Conservation (phyloP, 345 rosid genomes). For the Eucalyptus marginata region DNA sequence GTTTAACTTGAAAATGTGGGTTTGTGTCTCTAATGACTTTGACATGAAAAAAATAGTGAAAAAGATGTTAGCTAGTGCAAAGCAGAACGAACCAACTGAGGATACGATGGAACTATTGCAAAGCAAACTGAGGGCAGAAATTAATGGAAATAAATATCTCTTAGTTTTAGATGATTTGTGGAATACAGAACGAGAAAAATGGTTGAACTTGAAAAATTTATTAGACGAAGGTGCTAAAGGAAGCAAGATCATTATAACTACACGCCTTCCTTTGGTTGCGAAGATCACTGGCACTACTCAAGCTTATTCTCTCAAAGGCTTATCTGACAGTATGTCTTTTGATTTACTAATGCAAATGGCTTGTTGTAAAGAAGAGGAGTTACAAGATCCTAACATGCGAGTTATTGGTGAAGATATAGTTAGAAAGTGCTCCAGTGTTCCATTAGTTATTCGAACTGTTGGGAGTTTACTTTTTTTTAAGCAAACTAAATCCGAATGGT, state of each 20-base stretch:
- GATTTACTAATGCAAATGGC: neutral
- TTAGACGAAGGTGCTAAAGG: neutral
- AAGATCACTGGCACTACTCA: fast-evolving
- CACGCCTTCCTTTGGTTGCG: neutral
- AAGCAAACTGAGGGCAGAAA: fast-evolving
- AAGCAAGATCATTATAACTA: neutral
- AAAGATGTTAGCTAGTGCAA: neutral
- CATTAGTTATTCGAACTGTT: too few relatives aligned
- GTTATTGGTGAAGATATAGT: too few relatives aligned
- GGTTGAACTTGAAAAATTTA: neutral
- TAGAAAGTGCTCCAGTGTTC: too few relatives aligned
- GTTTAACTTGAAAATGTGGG: neutral
- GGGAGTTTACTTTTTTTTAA: too few relatives aligned
- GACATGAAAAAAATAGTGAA: neutral
- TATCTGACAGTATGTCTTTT: neutral
- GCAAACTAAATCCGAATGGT: too few relatives aligned
- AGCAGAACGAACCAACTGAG: fast-evolving
- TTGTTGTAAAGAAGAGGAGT: neutral
- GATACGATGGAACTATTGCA: fast-evolving
- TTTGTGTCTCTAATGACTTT: neutral
- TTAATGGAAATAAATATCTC: neutral
- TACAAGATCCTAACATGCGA: neutral
- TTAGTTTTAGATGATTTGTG: neutral
- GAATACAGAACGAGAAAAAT: neutral
- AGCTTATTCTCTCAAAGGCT: fast-evolving